Evolutionary conservation across 805 yeast genomes (phyloP).

Genomic region (Saccharomycopsis olivae): DNA sequence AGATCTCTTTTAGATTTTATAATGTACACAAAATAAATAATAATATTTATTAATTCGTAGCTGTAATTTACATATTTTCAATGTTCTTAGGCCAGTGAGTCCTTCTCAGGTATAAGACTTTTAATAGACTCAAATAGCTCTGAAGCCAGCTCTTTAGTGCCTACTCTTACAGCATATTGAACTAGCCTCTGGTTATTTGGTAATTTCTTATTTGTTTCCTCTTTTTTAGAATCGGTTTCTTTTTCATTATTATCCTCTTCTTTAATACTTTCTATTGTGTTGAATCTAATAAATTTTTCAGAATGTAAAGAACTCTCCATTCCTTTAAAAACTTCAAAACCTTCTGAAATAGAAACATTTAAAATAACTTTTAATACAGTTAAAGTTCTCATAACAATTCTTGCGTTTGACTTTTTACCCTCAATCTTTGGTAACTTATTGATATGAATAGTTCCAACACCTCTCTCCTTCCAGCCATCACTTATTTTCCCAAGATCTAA

Average conservation of each 20-base stretch:
- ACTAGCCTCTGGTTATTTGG: constrained; percentile 51
- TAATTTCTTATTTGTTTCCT: too few relatives aligned
- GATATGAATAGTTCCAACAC: constrained; percentile 79
- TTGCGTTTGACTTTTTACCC: constrained; percentile 29
- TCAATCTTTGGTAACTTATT: constrained; percentile 32
- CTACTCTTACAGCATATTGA: constrained; percentile 75
- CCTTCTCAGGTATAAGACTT: too few relatives aligned
- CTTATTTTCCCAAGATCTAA: constrained; percentile 53
- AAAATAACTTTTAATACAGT: constrained; percentile 76
- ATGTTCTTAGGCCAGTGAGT: too few relatives aligned
- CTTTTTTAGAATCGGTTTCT: constrained; percentile 26
- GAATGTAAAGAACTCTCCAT: constrained; percentile 77
- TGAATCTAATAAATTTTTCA: constrained; percentile 72
- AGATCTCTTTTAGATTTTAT: constrained; percentile 37
- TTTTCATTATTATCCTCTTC: neutral
- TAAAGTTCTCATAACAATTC: constrained; percentile 86
- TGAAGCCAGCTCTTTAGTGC: constrained; percentile 48
- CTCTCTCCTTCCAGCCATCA: constrained; percentile 94
- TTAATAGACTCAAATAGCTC: constrained; percentile 46
- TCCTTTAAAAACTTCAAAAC: constrained; percentile 61
- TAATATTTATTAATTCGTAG: neutral
- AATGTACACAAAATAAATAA: neutral
- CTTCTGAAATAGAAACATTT: constrained; percentile 52
- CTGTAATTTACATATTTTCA: neutral
- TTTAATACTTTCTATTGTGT: constrained; percentile 39